Conservation (phyloP, 768 basidiomycete species). For the Tylopilus rubrobrunneus region DNA sequence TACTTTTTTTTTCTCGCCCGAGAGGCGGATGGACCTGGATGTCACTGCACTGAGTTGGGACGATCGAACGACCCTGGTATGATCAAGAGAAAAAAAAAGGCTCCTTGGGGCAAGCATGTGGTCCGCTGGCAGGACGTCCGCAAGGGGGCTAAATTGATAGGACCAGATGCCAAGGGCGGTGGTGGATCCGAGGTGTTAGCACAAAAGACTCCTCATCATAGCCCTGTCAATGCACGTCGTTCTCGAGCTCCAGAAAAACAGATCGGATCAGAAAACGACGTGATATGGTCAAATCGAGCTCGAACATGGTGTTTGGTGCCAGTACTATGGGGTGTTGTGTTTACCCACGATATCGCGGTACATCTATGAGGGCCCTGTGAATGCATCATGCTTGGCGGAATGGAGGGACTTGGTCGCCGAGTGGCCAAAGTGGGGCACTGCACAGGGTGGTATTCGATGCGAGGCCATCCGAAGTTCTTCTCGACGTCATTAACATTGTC, state of each 20-base stretch:
- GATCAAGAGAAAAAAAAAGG: not conserved
- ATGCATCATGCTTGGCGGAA: not conserved
- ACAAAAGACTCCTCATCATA: too few species aligned
- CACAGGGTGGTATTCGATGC: too few species aligned
- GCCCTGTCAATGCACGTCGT: too few species aligned
- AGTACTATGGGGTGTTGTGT: not conserved
- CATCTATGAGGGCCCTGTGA: slow-evolving; percentile 23
- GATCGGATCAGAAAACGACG: slow-evolving; percentile 26
- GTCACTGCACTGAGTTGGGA: not conserved
- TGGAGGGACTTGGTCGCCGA: not conserved
- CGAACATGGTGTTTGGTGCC: slow-evolving; percentile 15
- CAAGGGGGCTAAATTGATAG: not conserved
- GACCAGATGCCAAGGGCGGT: not conserved
- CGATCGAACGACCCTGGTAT: slow-evolving; percentile 9
- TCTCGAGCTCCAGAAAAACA: not conserved
- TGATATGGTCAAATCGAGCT: slow-evolving; percentile 27
- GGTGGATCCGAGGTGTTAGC: slow-evolving; percentile 2
- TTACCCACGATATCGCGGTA: slow-evolving; percentile 25
- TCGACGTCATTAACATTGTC: not conserved
- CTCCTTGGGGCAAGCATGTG: not conserved
- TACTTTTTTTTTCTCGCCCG: not conserved
- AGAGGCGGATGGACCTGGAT: not conserved
- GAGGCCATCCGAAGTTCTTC: too few species aligned
- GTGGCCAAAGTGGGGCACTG: too few species aligned
- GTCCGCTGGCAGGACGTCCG: not conserved